Percentiles rank a stretch among this genome's conserved stretches.
These are phyloP conservation scores for Cutaneotrichosporon cutaneum DNA, from an alignment of 1,284 basidiomycete genomes.

Conservation along the genomic window DNA sequence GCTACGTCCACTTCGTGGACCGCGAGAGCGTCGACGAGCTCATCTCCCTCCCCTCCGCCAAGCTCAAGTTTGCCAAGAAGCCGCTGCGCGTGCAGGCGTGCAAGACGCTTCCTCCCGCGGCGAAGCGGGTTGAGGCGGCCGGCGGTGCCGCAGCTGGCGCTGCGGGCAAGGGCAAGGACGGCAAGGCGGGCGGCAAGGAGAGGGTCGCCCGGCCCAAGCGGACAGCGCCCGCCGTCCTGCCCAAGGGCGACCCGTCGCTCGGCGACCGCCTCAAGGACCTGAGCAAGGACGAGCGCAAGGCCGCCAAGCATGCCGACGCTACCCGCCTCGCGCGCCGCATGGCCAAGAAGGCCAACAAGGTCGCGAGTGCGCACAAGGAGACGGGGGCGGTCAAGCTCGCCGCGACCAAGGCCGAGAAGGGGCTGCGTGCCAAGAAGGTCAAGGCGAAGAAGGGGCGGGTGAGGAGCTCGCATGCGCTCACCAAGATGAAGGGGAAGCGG, in stretches of 20 bases:
- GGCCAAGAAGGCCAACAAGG: conserved; percentile 75
- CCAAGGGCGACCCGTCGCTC: conserved; percentile 74
- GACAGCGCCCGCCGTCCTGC: conserved; percentile 37
- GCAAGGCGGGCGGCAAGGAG: conserved; percentile 8
- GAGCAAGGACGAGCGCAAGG: conserved; percentile 81
- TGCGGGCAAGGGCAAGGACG: conserved; percentile 10
- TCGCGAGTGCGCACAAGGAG: conserved; percentile 24
- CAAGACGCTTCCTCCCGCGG: conserved; percentile 58
- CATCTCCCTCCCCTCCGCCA: conserved; percentile 67
- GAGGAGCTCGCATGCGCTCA: conserved; percentile 46
- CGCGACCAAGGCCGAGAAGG: conserved; percentile 35
- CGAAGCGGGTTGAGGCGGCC: conserved; percentile 28
- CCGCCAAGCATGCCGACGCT: conserved; percentile 70
- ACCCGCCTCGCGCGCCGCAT: conserved; percentile 76
- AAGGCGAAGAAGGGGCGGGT: conserved; percentile 50
- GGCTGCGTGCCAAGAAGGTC: conserved; percentile 33
- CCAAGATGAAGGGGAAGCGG: conserved; percentile 53
- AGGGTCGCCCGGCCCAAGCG: conserved; percentile 3
- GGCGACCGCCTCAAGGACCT: conserved; percentile 72
- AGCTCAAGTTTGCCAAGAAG: conserved; percentile 84
- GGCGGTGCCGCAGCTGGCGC: conserved; percentile 11
- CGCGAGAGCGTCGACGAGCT: conserved; percentile 85
- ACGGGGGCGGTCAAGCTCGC: conserved; percentile 62
- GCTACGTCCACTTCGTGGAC: conserved; percentile 84
- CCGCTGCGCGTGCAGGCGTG: conserved; percentile 81